These are phyloP conservation scores for Boletus eberwhitei DNA, from an alignment of 768 basidiomycete genomes.

Conservation along the genomic window DNA sequence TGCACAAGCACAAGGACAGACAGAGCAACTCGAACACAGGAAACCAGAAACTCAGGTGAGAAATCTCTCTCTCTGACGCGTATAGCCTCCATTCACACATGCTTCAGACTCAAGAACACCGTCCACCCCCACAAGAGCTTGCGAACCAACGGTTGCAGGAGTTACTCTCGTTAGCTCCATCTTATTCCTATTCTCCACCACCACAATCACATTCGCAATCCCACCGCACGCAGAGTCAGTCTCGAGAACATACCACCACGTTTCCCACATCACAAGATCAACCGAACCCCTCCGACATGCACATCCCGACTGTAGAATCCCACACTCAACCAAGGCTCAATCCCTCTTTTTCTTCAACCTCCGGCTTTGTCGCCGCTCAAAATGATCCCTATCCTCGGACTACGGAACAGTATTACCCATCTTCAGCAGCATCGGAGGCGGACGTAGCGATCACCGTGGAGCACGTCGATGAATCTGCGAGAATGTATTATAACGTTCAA, in stretches of 20 bases:
- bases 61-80: background rate
- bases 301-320: background rate
- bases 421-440: background rate
- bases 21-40: conserved; percentile 1
- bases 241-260: background rate
- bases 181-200: background rate
- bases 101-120: background rate
- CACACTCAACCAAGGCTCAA: background rate
- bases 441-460: conserved; percentile 18
- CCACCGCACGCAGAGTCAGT: background rate
- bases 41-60: conserved; percentile 7
- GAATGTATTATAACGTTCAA: conserved; percentile 13
- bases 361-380: background rate
- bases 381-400: conserved; percentile 1
- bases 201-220: background rate
- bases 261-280: background rate
- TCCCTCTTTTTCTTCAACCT: conserved; percentile 4
- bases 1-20: background rate
- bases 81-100: background rate
- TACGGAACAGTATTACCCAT: conserved; percentile 2
- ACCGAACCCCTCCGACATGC: background rate
- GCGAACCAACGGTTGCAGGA: conserved; percentile 24
- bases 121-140: conserved; percentile 5
- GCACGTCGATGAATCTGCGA: conserved; percentile 8
- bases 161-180: conserved; percentile 13